Percentiles rank a stretch among this genome's conserved stretches.
Conservation (phyloP, 2,329 filamentous ascomycete species). For the Alternaria ethzedia region DNA sequence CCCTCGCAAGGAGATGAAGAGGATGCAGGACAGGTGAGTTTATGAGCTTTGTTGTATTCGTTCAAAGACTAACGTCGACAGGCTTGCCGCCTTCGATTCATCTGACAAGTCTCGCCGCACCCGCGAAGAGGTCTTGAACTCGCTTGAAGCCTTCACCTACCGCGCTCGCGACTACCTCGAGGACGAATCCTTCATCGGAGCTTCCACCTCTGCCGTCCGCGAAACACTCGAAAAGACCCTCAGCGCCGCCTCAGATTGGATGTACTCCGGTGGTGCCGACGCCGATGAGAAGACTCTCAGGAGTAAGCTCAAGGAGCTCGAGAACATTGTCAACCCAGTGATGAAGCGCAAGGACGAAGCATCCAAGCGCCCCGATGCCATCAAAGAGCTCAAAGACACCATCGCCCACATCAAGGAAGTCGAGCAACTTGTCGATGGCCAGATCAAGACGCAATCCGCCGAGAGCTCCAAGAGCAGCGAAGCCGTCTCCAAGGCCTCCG, state of each 20-base stretch:
- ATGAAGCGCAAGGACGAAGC: slow-evolving; percentile 77
- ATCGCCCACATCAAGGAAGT: slow-evolving; percentile 75
- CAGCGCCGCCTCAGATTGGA: slow-evolving; percentile 80
- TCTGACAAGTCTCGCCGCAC: slow-evolving; percentile 79
- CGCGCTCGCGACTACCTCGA: slow-evolving; percentile 82
- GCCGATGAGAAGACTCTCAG: slow-evolving; percentile 78
- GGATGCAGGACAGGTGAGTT: slow-evolving; percentile 64
- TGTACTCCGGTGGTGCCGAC: slow-evolving; percentile 82
- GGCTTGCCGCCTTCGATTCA: slow-evolving; percentile 81
- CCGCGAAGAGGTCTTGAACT: slow-evolving; percentile 88
- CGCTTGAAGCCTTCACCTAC: slow-evolving; percentile 94
- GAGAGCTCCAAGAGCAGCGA: slow-evolving; percentile 51
- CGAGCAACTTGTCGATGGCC: slow-evolving; percentile 70
- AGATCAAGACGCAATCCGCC: slow-evolving; percentile 73
- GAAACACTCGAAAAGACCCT: slow-evolving; percentile 71
- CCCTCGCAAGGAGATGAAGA: slow-evolving; percentile 65
- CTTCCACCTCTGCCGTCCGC: slow-evolving; percentile 73
- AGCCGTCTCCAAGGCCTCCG: slow-evolving; percentile 51
- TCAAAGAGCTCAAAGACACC: slow-evolving; percentile 72
- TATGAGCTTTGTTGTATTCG: neutral
- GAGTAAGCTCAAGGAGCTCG: slow-evolving; percentile 76
- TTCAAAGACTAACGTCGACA: slow-evolving; percentile 41
- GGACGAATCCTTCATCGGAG: slow-evolving; percentile 73
- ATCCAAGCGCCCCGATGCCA: slow-evolving; percentile 70
- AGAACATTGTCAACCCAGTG: slow-evolving; percentile 78